A percentile compares a stretch with the other conserved stretches of the same genome.
Conservation (phyloP, 148 eudicot genomes). For the Rhododendron ferrugineum region DNA sequence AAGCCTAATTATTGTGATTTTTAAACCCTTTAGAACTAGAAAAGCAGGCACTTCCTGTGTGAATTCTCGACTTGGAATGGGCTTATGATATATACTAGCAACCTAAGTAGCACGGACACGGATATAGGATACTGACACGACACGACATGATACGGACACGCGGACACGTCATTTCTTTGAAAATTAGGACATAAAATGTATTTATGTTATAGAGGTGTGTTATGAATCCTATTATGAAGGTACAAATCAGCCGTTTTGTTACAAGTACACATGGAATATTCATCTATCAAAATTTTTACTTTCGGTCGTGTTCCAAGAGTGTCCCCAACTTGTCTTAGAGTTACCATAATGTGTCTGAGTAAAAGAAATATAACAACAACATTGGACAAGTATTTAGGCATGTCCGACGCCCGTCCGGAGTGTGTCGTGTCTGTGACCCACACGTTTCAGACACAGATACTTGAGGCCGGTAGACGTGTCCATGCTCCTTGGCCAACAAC, state of each 20-base stretch:
- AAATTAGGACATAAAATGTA: neutral
- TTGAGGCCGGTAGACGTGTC: neutral
- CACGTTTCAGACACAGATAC: neutral
- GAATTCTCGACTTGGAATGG: neutral
- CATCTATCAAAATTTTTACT: neutral
- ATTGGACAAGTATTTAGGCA: neutral
- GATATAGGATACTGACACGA: neutral
- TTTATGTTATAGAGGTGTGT: neutral
- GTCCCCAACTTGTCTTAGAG: neutral
- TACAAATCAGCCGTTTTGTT: neutral
- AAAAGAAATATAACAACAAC: neutral
- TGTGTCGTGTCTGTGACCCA: neutral
- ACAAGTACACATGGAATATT: neutral
- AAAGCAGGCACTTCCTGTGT: neutral
- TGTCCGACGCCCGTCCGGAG: neutral
- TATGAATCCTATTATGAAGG: neutral
- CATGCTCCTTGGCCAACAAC: neutral
- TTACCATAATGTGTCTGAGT: neutral
- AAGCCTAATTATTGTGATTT: neutral
- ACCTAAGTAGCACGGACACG: neutral
- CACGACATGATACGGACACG: neutral
- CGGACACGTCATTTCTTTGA: neutral
- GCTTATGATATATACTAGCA: neutral
- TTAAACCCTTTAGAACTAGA: neutral
- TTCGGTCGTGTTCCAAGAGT: neutral